phyloP scores from a whole-genome alignment of 176 grass and related monocot species.

The Rhynchospora pubera region DNA sequence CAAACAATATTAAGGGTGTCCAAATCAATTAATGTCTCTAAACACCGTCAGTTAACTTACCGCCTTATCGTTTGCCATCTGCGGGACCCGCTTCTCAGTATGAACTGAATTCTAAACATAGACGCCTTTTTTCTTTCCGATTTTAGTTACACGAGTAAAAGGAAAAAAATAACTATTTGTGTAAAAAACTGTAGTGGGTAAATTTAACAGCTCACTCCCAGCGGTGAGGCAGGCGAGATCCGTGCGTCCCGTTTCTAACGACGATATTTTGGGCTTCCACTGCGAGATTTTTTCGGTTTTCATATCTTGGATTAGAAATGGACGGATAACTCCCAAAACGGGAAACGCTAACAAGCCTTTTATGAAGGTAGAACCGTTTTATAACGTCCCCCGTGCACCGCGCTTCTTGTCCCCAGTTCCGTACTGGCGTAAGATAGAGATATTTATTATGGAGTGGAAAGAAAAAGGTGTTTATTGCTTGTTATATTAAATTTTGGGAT shows the following conservation, averaged over 20 bases:
- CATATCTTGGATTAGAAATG: neutral
- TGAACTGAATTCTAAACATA: neutral
- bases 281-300: neutral
- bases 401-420: neutral
- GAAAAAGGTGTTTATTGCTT: neutral
- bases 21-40: too few relatives aligned
- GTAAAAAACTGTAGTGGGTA: conserved; percentile 2
- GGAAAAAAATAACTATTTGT: neutral
- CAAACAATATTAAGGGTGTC: too few relatives aligned
- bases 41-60: neutral
- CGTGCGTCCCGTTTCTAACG: conserved; percentile 6
- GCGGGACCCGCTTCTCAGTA: neutral
- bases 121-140: neutral
- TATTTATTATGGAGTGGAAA: neutral
- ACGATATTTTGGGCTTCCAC: neutral
- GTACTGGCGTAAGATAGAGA: neutral
- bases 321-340: conserved; percentile 16
- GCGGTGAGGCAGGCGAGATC: conserved; percentile 2
- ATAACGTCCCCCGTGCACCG: conserved; percentile 5
- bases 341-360: neutral
- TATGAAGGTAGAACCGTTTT: neutral
- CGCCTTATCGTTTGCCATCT: neutral
- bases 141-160: neutral
- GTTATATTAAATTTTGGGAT: conserved; percentile 6
- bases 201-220: conserved; percentile 21